phyloP scores from a whole-genome alignment of 768 basidiomycete species.

The Cystofilobasidium ferigula region DNA sequence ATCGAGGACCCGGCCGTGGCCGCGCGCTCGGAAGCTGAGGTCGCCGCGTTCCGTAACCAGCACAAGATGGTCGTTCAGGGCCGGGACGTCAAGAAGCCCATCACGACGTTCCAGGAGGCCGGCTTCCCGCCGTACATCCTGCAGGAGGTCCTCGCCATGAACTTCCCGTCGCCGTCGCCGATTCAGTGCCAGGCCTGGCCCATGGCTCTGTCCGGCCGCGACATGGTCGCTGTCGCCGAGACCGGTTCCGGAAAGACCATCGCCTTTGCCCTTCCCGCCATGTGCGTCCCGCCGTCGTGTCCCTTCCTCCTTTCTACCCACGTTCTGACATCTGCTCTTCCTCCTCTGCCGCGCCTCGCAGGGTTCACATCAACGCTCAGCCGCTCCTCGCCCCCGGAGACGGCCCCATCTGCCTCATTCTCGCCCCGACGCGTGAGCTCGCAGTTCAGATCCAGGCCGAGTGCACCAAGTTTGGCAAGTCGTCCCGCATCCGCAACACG shows the following conservation, averaged over 20 bases:
- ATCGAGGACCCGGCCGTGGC: constrained; percentile 75
- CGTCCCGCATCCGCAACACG: constrained; percentile 90
- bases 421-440: constrained; percentile 95
- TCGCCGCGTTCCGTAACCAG: constrained; percentile 67
- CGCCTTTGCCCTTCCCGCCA: constrained; percentile 93
- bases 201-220: constrained; percentile 88
- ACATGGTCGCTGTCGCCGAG: constrained; percentile 92
- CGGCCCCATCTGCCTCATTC: constrained; percentile 90
- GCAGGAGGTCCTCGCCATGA: constrained; percentile 83
- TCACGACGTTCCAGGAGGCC: constrained; percentile 82
- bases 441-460: constrained; percentile 99
- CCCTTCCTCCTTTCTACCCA: not conserved
- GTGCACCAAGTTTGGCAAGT: constrained; percentile 87
- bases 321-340: not conserved
- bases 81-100: constrained; percentile 71
- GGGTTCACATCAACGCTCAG: constrained; percentile 96
- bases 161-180: constrained; percentile 78
- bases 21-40: constrained; percentile 65
- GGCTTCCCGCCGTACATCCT: constrained; percentile 95
- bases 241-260: constrained; percentile 99
- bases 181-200: constrained; percentile 99
- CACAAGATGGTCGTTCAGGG: constrained; percentile 95
- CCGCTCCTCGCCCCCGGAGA: constrained; percentile 85
- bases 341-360: not conserved
- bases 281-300: constrained; percentile 43